Evolutionary conservation across 2,329 filamentous ascomycete genomes (phyloP), one percentile per base, ranked within the genome.

Genomic region (Pseudogymnoascus sp.): DNA sequence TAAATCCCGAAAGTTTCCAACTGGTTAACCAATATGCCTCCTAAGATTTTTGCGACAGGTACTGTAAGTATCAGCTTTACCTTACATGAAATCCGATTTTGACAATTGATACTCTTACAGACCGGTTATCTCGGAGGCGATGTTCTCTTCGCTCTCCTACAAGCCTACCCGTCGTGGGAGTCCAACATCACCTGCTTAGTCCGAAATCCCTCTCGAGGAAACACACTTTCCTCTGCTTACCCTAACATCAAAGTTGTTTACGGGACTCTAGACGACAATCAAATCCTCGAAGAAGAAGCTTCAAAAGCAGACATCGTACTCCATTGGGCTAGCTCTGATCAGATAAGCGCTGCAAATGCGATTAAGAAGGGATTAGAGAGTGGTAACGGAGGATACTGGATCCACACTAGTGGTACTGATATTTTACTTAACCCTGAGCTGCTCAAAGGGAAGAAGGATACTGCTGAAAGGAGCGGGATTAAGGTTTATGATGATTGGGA

Each of bases 401-500:
- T 82, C 39, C 79, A 83, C 69, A 67, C 80, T 5, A 78, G 75
- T 25, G 80, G 81, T 2, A 79, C 79, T 0, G 75, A 74, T 16
- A 77, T 82, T 39, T 70, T 83, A 25, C 58, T 60, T 19, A n/a
- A 30, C 3, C 30, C 19, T 9, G 1, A 39, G n/a, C n/a, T 16
- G n/a, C 2, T 12, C 11, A 16, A n/a, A 16, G 0, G n/a, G 25
- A 22, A 59, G 59, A 14, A 60, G 19, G 22, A 38, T n/a, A 19
- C 49, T 77, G 4, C 70, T 76, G 1, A 75, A 76, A 39, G 72
- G 81, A 67, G 72, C 67, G 45, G 74, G 0, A 74, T 79, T 8
- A 79, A 80, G 60, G 70, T 79, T 2, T 88, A 85, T 72, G 76
- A 86, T 69, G 86, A 89, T 67, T 77, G 84, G 68, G 77, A 82